Percentiles rank a stretch among this genome's conserved stretches.
phyloP scores from a whole-genome alignment of 331 rosid species.

The Acacia concinna region DNA sequence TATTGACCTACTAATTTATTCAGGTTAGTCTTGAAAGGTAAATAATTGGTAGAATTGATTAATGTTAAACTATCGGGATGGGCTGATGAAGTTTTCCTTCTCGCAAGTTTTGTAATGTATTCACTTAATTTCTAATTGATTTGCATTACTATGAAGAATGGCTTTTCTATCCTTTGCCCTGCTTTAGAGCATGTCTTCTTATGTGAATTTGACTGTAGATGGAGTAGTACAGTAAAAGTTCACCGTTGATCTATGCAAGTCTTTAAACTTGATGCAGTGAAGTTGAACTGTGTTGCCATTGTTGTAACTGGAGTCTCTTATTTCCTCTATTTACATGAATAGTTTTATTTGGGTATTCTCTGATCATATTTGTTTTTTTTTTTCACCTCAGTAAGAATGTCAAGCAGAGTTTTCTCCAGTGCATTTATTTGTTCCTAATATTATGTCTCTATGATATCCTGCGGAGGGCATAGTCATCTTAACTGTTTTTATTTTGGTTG shows the following conservation, averaged over 20 bases:
- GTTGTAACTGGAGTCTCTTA: not conserved
- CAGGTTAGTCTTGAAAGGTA: not conserved
- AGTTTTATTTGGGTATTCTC: constrained; percentile 5
- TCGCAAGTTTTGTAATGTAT: not conserved
- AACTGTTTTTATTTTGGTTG: not conserved
- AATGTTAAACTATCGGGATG: not conserved
- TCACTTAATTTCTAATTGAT: not conserved
- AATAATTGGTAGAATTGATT: not conserved
- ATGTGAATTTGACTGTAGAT: not conserved
- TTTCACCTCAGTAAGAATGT: not conserved
- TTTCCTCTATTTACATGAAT: not conserved
- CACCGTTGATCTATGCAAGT: not conserved
- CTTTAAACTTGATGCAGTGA: not conserved
- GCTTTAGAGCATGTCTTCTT: not conserved
- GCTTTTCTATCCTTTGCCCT: constrained; percentile 11
- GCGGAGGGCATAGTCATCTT: not conserved
- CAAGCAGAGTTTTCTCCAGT: not conserved
- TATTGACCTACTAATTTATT: not conserved
- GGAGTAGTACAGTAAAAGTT: not conserved
- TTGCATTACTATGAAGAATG: constrained; percentile 15
- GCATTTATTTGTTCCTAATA: not conserved
- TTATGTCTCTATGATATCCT: not conserved
- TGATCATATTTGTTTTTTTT: not conserved
- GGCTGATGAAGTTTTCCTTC: not conserved
- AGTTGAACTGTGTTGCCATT: not conserved